Percentiles rank a stretch among this genome's conserved stretches.
phyloP scores from a whole-genome alignment of 805 yeast species.

The Ogataea nakhonphanomensis region DNA sequence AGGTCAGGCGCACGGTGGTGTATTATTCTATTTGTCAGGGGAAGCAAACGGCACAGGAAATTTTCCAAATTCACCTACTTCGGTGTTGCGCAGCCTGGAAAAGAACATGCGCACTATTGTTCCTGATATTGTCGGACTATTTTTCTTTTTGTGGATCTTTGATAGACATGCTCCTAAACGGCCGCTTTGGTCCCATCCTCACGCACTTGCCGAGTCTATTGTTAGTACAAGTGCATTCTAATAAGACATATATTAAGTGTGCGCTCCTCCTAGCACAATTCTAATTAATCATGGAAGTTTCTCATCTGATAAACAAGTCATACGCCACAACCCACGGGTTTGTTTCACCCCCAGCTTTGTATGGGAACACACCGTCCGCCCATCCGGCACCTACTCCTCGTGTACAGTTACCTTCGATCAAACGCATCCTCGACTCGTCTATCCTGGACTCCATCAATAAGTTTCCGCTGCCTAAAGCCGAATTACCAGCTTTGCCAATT shows the following conservation, averaged over 20 bases:
- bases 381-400: constrained; percentile 9
- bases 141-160: constrained; percentile 3
- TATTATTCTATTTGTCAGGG: constrained; percentile 42
- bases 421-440: constrained; percentile 21
- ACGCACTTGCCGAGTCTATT: constrained; percentile 9
- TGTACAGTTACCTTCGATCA: constrained; percentile 23
- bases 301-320: constrained; percentile 16
- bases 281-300: constrained; percentile 18
- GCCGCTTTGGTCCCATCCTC: constrained; percentile 7
- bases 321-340: constrained; percentile 14
- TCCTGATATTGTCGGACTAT: background rate
- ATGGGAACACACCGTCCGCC: constrained; percentile 7
- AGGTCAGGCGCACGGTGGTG: no score
- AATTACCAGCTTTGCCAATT: constrained; percentile 10
- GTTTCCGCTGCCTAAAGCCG: constrained; percentile 1
- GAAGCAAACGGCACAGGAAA: background rate
- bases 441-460: constrained; percentile 15
- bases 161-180: constrained; percentile 6
- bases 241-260: constrained; percentile 1
- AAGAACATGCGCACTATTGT: background rate
- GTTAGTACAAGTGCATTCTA: background rate
- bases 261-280: background rate
- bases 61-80: background rate
- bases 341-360: constrained; percentile 20
- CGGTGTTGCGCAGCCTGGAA: background rate